Evolutionary conservation across 352 stramenopile species (phyloP).

Genomic region (Pythium diclinum): DNA sequence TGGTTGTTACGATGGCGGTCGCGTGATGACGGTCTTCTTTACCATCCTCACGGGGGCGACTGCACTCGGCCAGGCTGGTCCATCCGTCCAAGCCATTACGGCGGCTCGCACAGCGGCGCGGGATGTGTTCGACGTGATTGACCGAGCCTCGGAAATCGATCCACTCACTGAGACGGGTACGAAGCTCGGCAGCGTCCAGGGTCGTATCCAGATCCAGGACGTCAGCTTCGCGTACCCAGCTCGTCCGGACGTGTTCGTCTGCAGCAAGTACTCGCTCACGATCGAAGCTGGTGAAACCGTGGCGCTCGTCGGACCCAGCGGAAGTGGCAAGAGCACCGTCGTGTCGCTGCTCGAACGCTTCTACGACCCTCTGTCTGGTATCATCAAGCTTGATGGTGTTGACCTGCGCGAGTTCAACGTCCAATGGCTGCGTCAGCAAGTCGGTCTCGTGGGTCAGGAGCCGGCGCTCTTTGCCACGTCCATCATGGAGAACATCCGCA

Average conservation of each 20-base stretch:
- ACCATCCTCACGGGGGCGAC: constrained; percentile 39
- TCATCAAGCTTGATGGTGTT: constrained; percentile 31
- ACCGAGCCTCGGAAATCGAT: no score
- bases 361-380: constrained; percentile 35
- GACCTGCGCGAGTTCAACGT: constrained; percentile 61
- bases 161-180: constrained; percentile 34
- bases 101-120: constrained; percentile 27
- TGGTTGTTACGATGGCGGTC: constrained; percentile 33
- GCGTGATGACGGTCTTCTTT: constrained; percentile 41
- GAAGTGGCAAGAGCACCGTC: constrained; percentile 51
- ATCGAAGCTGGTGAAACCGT: constrained; percentile 41
- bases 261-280: constrained; percentile 32
- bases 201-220: constrained; percentile 55
- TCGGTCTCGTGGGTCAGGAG: constrained; percentile 90
- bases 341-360: constrained; percentile 46
- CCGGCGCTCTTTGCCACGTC: constrained; percentile 87
- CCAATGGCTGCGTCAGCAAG: constrained; percentile 42
- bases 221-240: constrained; percentile 54
- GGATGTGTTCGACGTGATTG: constrained; percentile 40
- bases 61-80: constrained; percentile 35
- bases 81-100: constrained; percentile 31
- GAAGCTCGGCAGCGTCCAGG: constrained; percentile 31
- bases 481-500: constrained; percentile 72
- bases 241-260: constrained; percentile 31
- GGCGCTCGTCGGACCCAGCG: constrained; percentile 41